These are phyloP conservation scores for Hericium erinaceus DNA, from an alignment of 768 basidiomycete genomes.

Conservation along the genomic window DNA sequence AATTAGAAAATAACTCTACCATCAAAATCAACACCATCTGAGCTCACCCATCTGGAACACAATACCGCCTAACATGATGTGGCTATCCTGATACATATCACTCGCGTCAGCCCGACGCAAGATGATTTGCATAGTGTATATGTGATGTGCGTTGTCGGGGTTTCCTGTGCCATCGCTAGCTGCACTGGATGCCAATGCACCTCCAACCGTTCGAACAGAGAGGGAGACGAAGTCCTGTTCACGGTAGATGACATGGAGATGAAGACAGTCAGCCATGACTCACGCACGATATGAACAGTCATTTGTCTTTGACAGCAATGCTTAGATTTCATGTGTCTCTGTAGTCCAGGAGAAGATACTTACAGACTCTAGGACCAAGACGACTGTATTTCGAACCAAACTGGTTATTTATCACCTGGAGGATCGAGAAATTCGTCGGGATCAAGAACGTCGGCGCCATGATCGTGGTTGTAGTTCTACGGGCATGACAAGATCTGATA, in stretches of 20 bases:
- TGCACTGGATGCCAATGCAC: constrained; percentile 2
- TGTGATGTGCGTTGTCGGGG: neutral
- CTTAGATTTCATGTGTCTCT: neutral
- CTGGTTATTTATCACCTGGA: constrained; percentile 10
- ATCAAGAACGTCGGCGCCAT: constrained; percentile 16
- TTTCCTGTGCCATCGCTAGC: neutral
- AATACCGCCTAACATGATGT: constrained; percentile 10
- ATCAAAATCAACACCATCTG: too few species aligned
- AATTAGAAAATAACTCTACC: neutral
- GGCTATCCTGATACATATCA: neutral
- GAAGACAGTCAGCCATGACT: neutral
- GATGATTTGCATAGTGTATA: neutral
- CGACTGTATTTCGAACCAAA: constrained; percentile 17
- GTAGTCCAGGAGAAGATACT: constrained; percentile 2
- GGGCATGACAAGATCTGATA: neutral
- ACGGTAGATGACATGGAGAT: neutral
- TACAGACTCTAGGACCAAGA: constrained; percentile 5
- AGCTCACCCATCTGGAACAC: constrained; percentile 10
- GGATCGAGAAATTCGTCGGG: constrained; percentile 14
- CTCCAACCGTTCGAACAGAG: constrained; percentile 6
- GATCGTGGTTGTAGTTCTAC: constrained; percentile 24
- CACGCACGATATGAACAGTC: constrained; percentile 9
- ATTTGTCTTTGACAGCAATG: neutral
- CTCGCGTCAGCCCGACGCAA: neutral
- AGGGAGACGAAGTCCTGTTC: constrained; percentile 10